A percentile compares a stretch with the other conserved stretches of the same genome.
Conservation (phyloP, 2,329 filamentous ascomycete species). For the Daldinia sp. region DNA sequence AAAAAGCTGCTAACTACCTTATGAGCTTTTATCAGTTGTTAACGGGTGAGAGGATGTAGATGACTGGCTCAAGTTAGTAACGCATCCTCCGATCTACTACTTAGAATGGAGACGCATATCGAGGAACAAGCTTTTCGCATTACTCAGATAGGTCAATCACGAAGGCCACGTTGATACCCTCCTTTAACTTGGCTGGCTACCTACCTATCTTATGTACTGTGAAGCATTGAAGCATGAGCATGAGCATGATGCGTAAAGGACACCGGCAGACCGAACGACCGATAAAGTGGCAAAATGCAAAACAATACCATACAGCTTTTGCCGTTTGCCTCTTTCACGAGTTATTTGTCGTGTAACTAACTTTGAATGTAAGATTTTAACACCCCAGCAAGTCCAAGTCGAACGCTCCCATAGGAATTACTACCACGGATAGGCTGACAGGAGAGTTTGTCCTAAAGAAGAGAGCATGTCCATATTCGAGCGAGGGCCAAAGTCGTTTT, state of each 20-base stretch:
- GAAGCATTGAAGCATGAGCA: not conserved
- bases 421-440: not conserved
- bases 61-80: not conserved
- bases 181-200: constrained; percentile 7
- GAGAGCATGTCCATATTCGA: constrained; percentile 23
- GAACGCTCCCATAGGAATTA: constrained; percentile 14
- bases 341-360: constrained; percentile 33
- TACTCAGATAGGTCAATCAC: constrained; percentile 15
- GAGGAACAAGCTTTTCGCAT: constrained; percentile 6
- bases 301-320: constrained; percentile 7
- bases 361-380: not conserved
- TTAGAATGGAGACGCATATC: constrained; percentile 5
- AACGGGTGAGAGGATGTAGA: not conserved
- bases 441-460: constrained; percentile 23
- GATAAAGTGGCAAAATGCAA: constrained; percentile 32
- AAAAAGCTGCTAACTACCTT: constrained; percentile 1
- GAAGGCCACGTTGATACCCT: constrained; percentile 19
- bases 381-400: not conserved
- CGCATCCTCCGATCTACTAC: not conserved
- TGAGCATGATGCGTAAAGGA: not conserved
- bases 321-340: constrained; percentile 29
- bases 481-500: constrained; percentile 31
- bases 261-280: constrained; percentile 8
- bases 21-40: not conserved
- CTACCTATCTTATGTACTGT: not conserved